Percentiles rank a stretch among this genome's conserved stretches.
These are phyloP conservation scores for Elymus sibiricus DNA, from an alignment of 176 grass and related monocot genomes.

Conservation along the genomic window DNA sequence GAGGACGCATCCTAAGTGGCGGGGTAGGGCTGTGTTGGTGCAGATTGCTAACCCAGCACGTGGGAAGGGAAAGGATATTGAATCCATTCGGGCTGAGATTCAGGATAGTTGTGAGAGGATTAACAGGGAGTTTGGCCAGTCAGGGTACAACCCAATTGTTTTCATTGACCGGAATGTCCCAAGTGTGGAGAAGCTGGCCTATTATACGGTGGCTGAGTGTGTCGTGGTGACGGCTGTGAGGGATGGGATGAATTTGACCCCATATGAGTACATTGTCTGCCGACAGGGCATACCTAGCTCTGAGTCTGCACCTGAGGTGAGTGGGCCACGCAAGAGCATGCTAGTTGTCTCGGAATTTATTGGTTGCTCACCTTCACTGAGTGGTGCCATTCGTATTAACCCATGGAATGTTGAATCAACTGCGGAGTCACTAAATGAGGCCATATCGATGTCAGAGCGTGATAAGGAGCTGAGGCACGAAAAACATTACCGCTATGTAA, in stretches of 20 bases:
- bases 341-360: conserved; percentile 85
- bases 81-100: conserved; percentile 68
- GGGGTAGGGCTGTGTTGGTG: conserved; percentile 63
- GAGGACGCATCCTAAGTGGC: conserved; percentile 67
- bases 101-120: conserved; percentile 61
- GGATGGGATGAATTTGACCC: conserved; percentile 92
- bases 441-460: conserved; percentile 52
- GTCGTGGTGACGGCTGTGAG: conserved; percentile 84
- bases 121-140: conserved; percentile 53
- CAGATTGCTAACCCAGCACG: conserved; percentile 78
- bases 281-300: conserved; percentile 53
- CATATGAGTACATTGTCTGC: conserved; percentile 88
- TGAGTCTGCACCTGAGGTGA: conserved; percentile 29
- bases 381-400: conserved; percentile 78
- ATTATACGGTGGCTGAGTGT: conserved; percentile 70
- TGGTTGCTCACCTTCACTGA: conserved; percentile 80
- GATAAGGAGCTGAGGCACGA: conserved; percentile 84
- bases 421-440: conserved; percentile 69
- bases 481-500: conserved; percentile 81
- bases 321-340: conserved; percentile 62
- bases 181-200: conserved; percentile 65
- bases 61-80: conserved; percentile 67
- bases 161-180: conserved; percentile 55
- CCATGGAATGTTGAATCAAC: conserved; percentile 76
- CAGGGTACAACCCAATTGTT: conserved; percentile 60